Percentiles rank a stretch among this genome's conserved stretches.
phyloP scores from a whole-genome alignment of 75 land plant genomes.

The Pinus taeda region DNA sequence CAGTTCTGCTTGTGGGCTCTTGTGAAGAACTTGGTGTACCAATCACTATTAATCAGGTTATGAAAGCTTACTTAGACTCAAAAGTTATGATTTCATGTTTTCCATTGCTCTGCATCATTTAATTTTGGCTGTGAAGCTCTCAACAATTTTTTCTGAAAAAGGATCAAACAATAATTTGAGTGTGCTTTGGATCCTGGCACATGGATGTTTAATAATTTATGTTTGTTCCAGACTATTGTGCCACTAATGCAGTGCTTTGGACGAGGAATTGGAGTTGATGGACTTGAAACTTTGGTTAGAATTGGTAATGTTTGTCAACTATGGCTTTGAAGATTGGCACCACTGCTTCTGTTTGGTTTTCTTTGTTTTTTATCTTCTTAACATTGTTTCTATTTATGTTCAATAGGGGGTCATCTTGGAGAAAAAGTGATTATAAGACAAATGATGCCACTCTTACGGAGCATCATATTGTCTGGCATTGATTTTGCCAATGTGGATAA shows the following conservation, averaged over 20 bases:
- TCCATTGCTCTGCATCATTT: not conserved
- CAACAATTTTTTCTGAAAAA: not conserved
- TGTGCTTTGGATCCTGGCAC: not conserved
- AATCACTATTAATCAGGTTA: constrained; percentile 76
- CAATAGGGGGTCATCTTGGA: constrained; percentile 67
- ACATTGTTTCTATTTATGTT: not conserved
- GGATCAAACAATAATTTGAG: not conserved
- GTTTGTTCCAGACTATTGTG: constrained; percentile 62
- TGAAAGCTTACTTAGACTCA: not conserved
- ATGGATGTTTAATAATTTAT: not conserved
- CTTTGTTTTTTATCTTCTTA: constrained; percentile 7
- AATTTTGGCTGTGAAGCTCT: not conserved
- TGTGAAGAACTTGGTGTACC: constrained; percentile 89
- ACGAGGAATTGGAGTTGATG: constrained; percentile 68
- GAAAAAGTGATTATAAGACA: constrained; percentile 62
- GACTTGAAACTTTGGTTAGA: constrained; percentile 73
- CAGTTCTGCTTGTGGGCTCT: constrained; percentile 72
- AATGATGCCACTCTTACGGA: constrained; percentile 59
- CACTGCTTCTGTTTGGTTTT: not conserved
- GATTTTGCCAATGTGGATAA: constrained; percentile 33
- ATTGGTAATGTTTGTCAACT: constrained; percentile 52
- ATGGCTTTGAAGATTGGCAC: not conserved
- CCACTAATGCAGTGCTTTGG: constrained; percentile 81
- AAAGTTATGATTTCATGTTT: not conserved
- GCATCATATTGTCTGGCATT: constrained; percentile 42